Evolutionary conservation across 225 moss, liverwort and hornwort species (phyloP).

Genomic region (Pseudoscleropodium purum): DNA sequence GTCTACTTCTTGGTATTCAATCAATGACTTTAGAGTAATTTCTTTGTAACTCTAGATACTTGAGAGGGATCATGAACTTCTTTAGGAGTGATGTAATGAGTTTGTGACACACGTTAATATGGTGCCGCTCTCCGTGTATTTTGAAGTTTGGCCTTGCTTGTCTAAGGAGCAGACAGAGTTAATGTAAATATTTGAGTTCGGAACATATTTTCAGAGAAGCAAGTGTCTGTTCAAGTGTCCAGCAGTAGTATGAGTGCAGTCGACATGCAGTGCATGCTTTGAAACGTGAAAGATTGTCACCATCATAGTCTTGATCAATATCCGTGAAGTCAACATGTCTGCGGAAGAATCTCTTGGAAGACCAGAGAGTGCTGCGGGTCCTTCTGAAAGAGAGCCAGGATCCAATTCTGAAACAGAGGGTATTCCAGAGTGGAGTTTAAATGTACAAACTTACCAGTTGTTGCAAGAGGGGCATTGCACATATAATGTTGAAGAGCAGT

Average conservation of each 20-base stretch:
- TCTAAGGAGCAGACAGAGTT: too few species aligned
- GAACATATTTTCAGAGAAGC: not conserved
- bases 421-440: not conserved
- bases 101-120: too few species aligned
- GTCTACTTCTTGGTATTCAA: too few species aligned
- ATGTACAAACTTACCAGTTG: not conserved
- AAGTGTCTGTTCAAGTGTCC: not conserved
- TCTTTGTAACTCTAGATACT: too few species aligned
- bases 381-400: not conserved
- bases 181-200: too few species aligned
- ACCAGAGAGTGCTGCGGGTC: not conserved
- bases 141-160: too few species aligned
- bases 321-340: not conserved
- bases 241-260: not conserved
- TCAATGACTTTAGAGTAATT: too few species aligned
- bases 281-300: not conserved
- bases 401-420: not conserved
- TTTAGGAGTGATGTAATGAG: too few species aligned
- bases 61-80: too few species aligned
- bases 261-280: not conserved
- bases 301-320: not conserved
- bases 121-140: too few species aligned
- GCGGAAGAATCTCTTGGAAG: not conserved
- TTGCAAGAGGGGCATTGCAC: not conserved
- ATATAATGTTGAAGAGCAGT: not conserved